phyloP scores from a whole-genome alignment of 2,329 filamentous ascomycete species.

The Plenodomus lindquistii region DNA sequence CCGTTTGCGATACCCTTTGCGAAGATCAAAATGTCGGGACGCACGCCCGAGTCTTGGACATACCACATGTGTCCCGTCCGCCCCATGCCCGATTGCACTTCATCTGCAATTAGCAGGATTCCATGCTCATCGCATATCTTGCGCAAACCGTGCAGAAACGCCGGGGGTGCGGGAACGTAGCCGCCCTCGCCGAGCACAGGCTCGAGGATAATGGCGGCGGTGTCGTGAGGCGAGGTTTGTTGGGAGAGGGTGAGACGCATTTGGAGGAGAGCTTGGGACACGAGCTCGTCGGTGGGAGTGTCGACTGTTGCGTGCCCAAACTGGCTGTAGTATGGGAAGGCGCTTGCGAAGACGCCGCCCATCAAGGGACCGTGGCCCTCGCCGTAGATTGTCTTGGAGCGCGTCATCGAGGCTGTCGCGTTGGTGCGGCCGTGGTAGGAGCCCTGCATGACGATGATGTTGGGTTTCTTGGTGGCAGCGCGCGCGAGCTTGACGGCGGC shows the following conservation, averaged over 20 bases:
- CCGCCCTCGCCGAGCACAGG: constrained; percentile 35
- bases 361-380: constrained; percentile 36
- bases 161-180: constrained; percentile 34
- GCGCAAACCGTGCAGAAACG: constrained; percentile 41
- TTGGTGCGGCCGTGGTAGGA: constrained; percentile 37
- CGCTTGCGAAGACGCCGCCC: constrained; percentile 34
- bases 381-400: constrained; percentile 36
- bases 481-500: constrained; percentile 34
- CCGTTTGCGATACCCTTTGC: constrained; percentile 39
- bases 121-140: constrained; percentile 50
- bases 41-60: constrained; percentile 48
- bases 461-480: constrained; percentile 36
- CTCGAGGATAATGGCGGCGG: constrained; percentile 35
- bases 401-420: constrained; percentile 35
- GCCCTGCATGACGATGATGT: constrained; percentile 39
- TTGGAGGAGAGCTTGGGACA: constrained; percentile 28
- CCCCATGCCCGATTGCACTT: constrained; percentile 51
- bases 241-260: constrained; percentile 31
- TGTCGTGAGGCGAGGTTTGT: constrained; percentile 32
- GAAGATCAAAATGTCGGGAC: constrained; percentile 51
- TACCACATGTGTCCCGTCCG: constrained; percentile 52
- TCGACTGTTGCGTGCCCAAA: constrained; percentile 24
- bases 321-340: constrained; percentile 37
- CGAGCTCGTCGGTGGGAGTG: constrained; percentile 31
- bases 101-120: constrained; percentile 50